Evolutionary conservation across 1,139 yeast genomes (phyloP).

Genomic region (Zygosaccharomyces pseudobailii): DNA sequence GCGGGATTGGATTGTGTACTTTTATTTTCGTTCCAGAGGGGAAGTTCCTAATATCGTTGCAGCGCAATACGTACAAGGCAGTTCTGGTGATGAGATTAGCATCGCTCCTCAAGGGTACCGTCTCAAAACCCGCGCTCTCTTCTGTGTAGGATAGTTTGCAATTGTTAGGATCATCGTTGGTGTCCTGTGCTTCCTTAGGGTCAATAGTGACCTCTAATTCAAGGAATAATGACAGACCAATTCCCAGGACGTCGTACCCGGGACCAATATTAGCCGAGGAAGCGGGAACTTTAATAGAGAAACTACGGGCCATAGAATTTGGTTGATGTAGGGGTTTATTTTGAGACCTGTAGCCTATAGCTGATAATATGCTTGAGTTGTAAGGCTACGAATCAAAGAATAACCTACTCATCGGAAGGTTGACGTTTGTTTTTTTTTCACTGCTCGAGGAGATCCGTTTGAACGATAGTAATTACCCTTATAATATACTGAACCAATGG

Average conservation of each 20-base stretch:
- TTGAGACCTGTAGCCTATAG: neutral
- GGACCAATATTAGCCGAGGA: slow-evolving; percentile 98
- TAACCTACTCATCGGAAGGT: neutral
- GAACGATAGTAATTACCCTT: neutral
- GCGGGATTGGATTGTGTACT: slow-evolving; percentile 85
- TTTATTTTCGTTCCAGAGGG: slow-evolving; percentile 81
- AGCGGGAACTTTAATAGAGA: slow-evolving; percentile 79
- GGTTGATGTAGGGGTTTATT: neutral
- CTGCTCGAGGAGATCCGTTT: neutral
- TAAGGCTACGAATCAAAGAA: neutral
- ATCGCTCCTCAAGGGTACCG: slow-evolving; percentile 73
- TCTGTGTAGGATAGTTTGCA: slow-evolving; percentile 69
- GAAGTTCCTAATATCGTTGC: slow-evolving; percentile 68
- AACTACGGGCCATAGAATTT: slow-evolving; percentile 38
- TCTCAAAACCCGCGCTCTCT: slow-evolving; percentile 63
- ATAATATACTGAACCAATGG: neutral
- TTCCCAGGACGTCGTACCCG: slow-evolving; percentile 93
- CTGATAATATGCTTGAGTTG: neutral
- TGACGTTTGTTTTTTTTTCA: neutral
- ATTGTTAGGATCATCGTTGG: slow-evolving; percentile 59
- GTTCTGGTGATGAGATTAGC: slow-evolving; percentile 85
- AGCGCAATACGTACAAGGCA: slow-evolving; percentile 83
- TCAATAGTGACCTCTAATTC: slow-evolving; percentile 66
- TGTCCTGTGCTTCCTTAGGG: slow-evolving; percentile 41
- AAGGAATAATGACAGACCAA: slow-evolving; percentile 72